Evolutionary conservation across 73 alveolate genomes (phyloP), one percentile per base, ranked within the genome.

Genomic region (Tetrahymena borealis): DNA sequence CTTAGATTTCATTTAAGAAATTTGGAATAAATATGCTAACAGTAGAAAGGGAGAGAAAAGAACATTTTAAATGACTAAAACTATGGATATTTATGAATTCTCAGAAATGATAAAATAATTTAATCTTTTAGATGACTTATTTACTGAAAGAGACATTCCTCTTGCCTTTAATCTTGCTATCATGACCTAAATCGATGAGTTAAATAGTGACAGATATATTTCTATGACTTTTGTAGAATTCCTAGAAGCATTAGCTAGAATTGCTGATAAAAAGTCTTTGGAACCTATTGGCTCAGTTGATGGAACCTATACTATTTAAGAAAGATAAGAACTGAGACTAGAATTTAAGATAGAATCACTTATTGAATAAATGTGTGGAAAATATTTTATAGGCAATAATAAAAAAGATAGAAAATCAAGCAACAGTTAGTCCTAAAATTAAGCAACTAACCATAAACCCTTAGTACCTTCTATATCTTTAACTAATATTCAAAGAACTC

Each of bases 141-240:
- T 97, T 43, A 96, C 97, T 13, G 94, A 95, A 43, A 96, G 97
- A 91, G 98, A 97, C 35, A 91, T 95, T 60, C 91, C 79, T 9
- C 60, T 94, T 35, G 93, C 93, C 10, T 97, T 94, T 41, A 96
- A 94, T 90, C 78, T 96, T 15, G 91, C 99, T 6, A 95, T 95
- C 96, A 96, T 96, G 98, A 93, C 97, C 33, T 90, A 96, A 92
- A 92, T 94, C n/a, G 95, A 96, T 38, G 99, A 97, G 78, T 33
- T 97, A 15, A 96, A 95, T 77, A 28, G 40, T 28, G 96, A 96
- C 90, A 91, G 95, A 32, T 96, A 92, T 38, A 42, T 95, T 42
- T 39, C 90, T 28, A 92, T 96, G 96, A 39, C 95, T 20, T 96
- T 94, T 39, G 78, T 90, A 1, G 99, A 96, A 78, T 96, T 96